Percentiles rank a stretch among this genome's conserved stretches.
Conservation (phyloP, 2,329 filamentous ascomycete genomes). For the Nannizzia gypsea region DNA sequence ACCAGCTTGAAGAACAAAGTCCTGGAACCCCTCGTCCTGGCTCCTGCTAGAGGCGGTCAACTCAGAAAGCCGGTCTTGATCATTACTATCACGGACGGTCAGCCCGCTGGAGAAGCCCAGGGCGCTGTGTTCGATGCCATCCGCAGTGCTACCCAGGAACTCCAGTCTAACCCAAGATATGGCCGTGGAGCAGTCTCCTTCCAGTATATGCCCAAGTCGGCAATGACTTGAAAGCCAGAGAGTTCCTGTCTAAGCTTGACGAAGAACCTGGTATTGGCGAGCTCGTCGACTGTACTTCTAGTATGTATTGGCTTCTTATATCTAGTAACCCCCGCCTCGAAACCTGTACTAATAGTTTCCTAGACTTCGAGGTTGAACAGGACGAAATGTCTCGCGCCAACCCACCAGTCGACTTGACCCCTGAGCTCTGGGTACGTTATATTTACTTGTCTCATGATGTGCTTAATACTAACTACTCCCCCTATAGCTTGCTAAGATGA, state of each 20-base stretch:
- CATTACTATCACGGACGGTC: constrained; percentile 55
- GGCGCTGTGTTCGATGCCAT: constrained; percentile 48
- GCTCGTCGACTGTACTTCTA: constrained; percentile 57
- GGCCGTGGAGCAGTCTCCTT: constrained; percentile 51
- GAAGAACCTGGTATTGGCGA: constrained; percentile 49
- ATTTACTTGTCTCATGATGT: neutral
- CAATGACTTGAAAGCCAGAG: constrained; percentile 51
- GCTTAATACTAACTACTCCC: neutral
- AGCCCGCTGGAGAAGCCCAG: constrained; percentile 51
- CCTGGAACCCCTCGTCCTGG: constrained; percentile 48
- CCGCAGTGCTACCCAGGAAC: constrained; percentile 41
- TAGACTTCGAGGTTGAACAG: constrained; percentile 55
- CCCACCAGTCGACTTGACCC: constrained; percentile 51
- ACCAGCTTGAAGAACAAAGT: constrained; percentile 52
- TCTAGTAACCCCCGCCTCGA: neutral
- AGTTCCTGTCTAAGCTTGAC: constrained; percentile 54
- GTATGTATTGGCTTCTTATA: constrained; percentile 33
- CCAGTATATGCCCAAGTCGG: constrained; percentile 61
- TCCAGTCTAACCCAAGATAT: constrained; percentile 39
- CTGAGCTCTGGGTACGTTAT: constrained; percentile 47
- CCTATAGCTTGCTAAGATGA: constrained; percentile 47
- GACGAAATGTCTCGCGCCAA: constrained; percentile 52
- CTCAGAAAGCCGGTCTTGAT: constrained; percentile 53
- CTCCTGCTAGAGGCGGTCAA: constrained; percentile 40
- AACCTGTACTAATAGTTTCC: constrained; percentile 13